phyloP scores from a whole-genome alignment of 2,329 filamentous ascomycete species.

The Diplocarpon mali region DNA sequence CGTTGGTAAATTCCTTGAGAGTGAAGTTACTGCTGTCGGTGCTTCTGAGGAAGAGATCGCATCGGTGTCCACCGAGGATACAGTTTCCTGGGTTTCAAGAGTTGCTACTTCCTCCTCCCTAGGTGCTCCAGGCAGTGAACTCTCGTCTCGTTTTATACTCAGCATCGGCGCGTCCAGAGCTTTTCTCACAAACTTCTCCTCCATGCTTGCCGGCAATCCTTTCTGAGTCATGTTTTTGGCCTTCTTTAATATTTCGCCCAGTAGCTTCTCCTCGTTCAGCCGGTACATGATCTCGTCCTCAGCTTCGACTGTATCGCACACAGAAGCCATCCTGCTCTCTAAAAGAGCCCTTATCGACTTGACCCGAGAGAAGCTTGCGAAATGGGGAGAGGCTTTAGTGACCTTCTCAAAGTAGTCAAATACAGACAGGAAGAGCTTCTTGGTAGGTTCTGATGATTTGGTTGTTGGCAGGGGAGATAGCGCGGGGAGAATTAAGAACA shows the following conservation, averaged over 20 bases:
- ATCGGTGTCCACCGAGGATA: slow-evolving; percentile 26
- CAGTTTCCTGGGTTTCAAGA: slow-evolving; percentile 24
- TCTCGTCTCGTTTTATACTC: slow-evolving; percentile 50
- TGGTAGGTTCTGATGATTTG: slow-evolving; percentile 36
- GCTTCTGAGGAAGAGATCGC: slow-evolving; percentile 30
- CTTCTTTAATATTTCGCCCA: slow-evolving; percentile 55
- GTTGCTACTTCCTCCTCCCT: slow-evolving; percentile 26
- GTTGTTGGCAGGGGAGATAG: slow-evolving; percentile 39
- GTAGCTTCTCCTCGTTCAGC: slow-evolving; percentile 60
- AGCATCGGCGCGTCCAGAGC: slow-evolving; percentile 67
- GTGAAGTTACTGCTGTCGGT: slow-evolving; percentile 29
- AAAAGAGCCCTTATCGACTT: slow-evolving; percentile 37
- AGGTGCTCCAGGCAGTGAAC: slow-evolving; percentile 23
- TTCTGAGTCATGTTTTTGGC: slow-evolving; percentile 54
- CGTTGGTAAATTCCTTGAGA: slow-evolving; percentile 20
- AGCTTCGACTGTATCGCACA: slow-evolving; percentile 76
- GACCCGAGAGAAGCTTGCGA: slow-evolving; percentile 44
- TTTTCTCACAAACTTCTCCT: slow-evolving; percentile 71
- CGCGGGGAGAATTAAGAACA: slow-evolving; percentile 73
- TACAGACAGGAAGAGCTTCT: slow-evolving; percentile 54
- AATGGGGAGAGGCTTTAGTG: slow-evolving; percentile 41
- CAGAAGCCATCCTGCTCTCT: slow-evolving; percentile 52
- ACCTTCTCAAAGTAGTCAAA: slow-evolving; percentile 64
- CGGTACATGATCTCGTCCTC: slow-evolving; percentile 81
- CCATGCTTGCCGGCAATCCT: slow-evolving; percentile 67